Conservation (phyloP, 805 yeast genomes). For the Brettanomyces anomalus region DNA sequence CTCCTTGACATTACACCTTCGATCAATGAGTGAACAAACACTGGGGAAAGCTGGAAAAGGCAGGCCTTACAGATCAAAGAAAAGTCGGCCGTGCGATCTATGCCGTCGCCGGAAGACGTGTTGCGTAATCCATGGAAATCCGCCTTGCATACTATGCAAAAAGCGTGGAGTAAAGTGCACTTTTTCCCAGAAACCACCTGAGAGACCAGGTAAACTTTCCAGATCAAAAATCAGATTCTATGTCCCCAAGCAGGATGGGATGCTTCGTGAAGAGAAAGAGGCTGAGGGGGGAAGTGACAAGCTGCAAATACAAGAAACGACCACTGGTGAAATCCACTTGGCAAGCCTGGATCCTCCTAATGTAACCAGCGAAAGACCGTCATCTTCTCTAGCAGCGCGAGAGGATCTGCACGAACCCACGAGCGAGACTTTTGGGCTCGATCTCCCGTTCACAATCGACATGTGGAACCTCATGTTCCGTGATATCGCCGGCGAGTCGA, state of each 20-base stretch:
- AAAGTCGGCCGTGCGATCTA: constrained; percentile 45
- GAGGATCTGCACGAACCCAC: not conserved
- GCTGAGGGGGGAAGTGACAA: no score
- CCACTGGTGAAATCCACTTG: not conserved
- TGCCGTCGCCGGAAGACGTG: constrained; percentile 39
- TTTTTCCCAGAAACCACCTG: not conserved
- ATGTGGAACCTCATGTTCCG: constrained; percentile 4
- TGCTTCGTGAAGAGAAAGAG: not conserved
- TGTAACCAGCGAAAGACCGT: not conserved
- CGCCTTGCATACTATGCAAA: constrained; percentile 3
- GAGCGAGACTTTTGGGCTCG: constrained; percentile 1
- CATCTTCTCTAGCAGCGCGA: not conserved
- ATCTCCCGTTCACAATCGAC: constrained; percentile 3
- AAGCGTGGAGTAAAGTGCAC: constrained; percentile 1
- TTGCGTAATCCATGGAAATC: constrained; percentile 33
- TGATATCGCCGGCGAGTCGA: constrained; percentile 1
- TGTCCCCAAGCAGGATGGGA: not conserved
- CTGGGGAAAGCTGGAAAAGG: not conserved
- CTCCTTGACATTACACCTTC: no score
- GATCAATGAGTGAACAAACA: no score
- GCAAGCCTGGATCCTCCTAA: not conserved
- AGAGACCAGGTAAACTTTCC: not conserved
- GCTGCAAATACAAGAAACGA: no score
- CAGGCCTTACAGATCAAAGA: constrained; percentile 40
- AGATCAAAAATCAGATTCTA: not conserved